These are phyloP conservation scores for Solanum sparsipilum DNA, from an alignment of 257 asterid species.

Conservation along the genomic window DNA sequence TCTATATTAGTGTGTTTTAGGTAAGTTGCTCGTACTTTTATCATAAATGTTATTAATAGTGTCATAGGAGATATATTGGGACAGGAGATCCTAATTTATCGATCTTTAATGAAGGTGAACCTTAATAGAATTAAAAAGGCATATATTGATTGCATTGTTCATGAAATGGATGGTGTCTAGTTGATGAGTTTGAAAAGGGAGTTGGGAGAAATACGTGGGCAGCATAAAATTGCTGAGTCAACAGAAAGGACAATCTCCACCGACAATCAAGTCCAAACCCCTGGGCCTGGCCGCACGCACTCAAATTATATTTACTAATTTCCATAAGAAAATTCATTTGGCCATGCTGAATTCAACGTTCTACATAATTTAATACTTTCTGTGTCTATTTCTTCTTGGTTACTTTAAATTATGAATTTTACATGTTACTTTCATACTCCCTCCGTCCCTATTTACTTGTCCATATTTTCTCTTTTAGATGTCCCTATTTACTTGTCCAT, in stretches of 20 bases:
- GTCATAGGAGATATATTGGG: background rate
- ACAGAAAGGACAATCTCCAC: background rate
- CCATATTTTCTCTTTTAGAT: too few relatives aligned
- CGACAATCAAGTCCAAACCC: background rate
- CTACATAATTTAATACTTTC: background rate
- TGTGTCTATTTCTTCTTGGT: background rate
- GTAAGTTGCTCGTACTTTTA: background rate
- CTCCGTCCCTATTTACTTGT: too few relatives aligned
- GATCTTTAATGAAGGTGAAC: background rate
- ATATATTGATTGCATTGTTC: background rate
- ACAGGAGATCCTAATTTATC: background rate
- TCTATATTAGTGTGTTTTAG: too few relatives aligned
- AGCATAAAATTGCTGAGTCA: background rate
- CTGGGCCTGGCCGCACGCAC: background rate
- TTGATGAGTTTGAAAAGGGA: background rate
- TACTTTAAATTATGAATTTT: background rate
- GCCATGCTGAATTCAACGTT: background rate
- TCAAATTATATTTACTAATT: background rate
- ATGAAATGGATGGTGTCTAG: background rate
- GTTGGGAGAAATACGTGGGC: background rate
- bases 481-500: too few relatives aligned
- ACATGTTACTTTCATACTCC: too few relatives aligned
- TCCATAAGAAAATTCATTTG: background rate
- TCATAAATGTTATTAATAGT: background rate
- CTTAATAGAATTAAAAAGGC: background rate